A percentile compares a stretch with the other conserved stretches of the same genome.
phyloP scores from a whole-genome alignment of 1,139 yeast genomes.

The Scheffersomyces titani region DNA sequence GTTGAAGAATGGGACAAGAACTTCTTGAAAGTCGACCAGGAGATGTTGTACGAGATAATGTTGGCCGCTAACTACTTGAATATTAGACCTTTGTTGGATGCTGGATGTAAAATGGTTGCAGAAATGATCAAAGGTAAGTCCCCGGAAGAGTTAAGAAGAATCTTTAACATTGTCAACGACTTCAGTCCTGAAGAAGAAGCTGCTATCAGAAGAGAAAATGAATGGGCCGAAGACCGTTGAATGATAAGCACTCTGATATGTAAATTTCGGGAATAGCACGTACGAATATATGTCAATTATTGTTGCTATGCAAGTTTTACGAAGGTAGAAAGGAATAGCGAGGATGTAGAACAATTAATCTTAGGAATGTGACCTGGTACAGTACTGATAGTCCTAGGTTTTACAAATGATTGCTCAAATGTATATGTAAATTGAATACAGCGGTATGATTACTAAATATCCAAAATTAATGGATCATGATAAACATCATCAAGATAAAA shows the following conservation, averaged over 20 bases:
- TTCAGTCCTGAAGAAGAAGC: constrained; percentile 98
- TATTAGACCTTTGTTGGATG: constrained; percentile 87
- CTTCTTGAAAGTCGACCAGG: constrained; percentile 95
- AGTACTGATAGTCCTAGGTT: too few relatives aligned
- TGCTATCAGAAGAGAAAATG: constrained; percentile 95
- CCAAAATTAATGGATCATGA: not conserved
- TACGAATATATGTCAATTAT: not conserved
- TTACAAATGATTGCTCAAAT: not conserved
- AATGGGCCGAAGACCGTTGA: constrained; percentile 99
- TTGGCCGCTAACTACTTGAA: constrained; percentile 95
- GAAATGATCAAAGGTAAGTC: constrained; percentile 96
- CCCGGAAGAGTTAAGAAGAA: constrained; percentile 94
- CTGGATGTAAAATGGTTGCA: constrained; percentile 97
- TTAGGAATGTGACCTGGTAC: too few relatives aligned
- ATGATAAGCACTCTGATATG: constrained; percentile 3
- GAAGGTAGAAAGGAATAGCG: not conserved
- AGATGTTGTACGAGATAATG: constrained; percentile 95
- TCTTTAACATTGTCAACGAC: constrained; percentile 94
- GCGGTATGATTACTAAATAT: not conserved
- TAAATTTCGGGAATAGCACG: not conserved
- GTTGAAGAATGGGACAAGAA: constrained; percentile 97
- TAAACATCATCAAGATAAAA: not conserved
- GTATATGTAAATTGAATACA: not conserved
- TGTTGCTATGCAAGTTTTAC: not conserved
- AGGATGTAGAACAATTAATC: too few relatives aligned